Evolutionary conservation across 2,329 filamentous ascomycete species (phyloP).

Genomic region (Xylariales sp.): DNA sequence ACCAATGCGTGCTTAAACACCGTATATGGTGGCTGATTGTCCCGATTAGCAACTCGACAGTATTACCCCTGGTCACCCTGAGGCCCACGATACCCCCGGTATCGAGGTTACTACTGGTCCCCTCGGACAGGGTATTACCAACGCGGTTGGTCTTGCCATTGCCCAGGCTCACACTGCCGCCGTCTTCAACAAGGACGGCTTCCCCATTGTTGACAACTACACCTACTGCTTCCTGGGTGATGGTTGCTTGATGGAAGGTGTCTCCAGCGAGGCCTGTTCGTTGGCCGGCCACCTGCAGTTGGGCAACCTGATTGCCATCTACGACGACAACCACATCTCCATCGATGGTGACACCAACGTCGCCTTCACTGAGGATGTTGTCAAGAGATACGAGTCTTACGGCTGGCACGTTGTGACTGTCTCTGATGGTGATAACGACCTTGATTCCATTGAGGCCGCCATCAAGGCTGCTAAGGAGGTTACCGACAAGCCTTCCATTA

Average conservation of each 20-base stretch:
- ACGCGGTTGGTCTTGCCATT: conserved; percentile 96
- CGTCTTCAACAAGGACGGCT: conserved; percentile 95
- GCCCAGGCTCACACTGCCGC: conserved; percentile 89
- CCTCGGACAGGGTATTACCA: conserved; percentile 94
- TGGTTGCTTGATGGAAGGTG: conserved; percentile 97
- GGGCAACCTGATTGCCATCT: conserved; percentile 94
- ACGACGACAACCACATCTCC: conserved; percentile 98
- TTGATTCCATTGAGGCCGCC: conserved; percentile 81
- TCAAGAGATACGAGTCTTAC: conserved; percentile 92
- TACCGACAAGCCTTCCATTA: conserved; percentile 94
- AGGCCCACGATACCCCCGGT: conserved; percentile 93
- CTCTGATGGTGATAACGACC: conserved; percentile 82
- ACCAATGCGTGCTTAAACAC: background rate
- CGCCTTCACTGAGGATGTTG: conserved; percentile 95
- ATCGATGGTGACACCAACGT: conserved; percentile 92
- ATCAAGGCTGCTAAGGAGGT: conserved; percentile 80
- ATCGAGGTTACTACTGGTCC: conserved; percentile 97
- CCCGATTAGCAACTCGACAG: conserved; percentile 44
- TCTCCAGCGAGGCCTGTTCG: conserved; percentile 88
- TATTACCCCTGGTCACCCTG: conserved; percentile 94
- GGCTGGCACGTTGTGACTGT: conserved; percentile 91
- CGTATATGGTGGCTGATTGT: conserved; percentile 12
- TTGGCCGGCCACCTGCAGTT: conserved; percentile 95
- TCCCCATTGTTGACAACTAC: conserved; percentile 90
- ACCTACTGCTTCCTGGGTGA: conserved; percentile 97